A percentile compares a stretch with the other conserved stretches of the same genome.
phyloP scores from a whole-genome alignment of 108 stramenopile genomes.

The Pseudonitzschia delicatissima region DNA sequence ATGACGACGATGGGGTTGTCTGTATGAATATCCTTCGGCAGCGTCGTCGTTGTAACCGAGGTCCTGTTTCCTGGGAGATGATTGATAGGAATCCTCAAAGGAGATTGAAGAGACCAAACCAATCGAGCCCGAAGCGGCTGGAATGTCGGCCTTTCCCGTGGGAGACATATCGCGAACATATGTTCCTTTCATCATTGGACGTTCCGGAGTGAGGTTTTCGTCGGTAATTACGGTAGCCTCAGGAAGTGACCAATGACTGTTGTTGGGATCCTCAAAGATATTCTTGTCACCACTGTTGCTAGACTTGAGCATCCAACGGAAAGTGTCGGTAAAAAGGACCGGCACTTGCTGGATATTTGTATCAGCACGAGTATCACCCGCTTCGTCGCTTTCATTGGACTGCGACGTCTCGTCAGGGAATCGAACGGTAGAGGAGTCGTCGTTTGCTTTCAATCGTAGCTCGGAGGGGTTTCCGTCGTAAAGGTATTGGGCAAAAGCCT shows the following conservation, averaged over 20 bases:
- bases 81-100: background rate
- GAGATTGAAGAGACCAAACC: background rate
- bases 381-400: constrained; percentile 11
- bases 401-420: constrained; percentile 7
- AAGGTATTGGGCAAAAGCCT: constrained; percentile 40
- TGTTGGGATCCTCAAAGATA: background rate
- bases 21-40: background rate
- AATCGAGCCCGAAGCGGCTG: background rate
- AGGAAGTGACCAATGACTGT: constrained; percentile 13
- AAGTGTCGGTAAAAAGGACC: constrained; percentile 46
- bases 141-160: background rate
- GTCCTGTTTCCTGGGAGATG: background rate
- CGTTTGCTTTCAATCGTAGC: background rate
- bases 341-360: constrained; percentile 38
- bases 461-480: constrained; percentile 13
- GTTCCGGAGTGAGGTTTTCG: background rate
- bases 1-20: background rate
- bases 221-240: constrained; percentile 5
- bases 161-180: constrained; percentile 6
- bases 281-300: background rate
- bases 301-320: constrained; percentile 37
- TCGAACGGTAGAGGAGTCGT: background rate
- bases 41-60: background rate
- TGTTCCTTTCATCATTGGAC: background rate
- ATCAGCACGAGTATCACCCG: constrained; percentile 33